These are phyloP conservation scores for Byssoonygena ceratinophila DNA, from an alignment of 2,329 filamentous ascomycete genomes.

Conservation along the genomic window DNA sequence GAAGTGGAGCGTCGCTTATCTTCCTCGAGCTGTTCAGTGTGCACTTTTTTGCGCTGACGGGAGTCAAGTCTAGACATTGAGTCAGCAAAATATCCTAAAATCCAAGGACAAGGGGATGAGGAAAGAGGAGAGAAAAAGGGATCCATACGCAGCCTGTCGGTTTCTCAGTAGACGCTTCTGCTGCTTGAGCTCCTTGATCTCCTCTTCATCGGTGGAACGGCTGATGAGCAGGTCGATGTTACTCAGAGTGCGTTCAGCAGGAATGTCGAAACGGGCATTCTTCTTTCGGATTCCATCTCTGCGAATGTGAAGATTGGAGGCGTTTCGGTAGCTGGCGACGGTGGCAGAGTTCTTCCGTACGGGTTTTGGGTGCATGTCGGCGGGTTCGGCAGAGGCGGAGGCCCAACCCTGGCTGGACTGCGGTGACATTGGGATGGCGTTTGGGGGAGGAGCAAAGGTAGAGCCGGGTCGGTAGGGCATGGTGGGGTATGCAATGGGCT, in stretches of 20 bases:
- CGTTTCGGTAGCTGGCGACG: slow-evolving; percentile 54
- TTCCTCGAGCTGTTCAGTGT: slow-evolving; percentile 90
- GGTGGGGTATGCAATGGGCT: slow-evolving; percentile 29
- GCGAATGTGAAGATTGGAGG: slow-evolving; percentile 62
- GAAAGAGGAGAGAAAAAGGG: slow-evolving; percentile 20
- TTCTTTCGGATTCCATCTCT: slow-evolving; percentile 95
- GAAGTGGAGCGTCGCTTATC: slow-evolving; percentile 87
- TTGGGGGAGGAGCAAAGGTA: slow-evolving; percentile 34
- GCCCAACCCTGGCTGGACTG: slow-evolving; percentile 51
- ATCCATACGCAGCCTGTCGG: slow-evolving; percentile 83
- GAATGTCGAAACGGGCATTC: slow-evolving; percentile 96
- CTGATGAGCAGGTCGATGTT: slow-evolving; percentile 92
- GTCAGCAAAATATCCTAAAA: slow-evolving; percentile 1
- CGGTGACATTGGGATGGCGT: slow-evolving; percentile 49
- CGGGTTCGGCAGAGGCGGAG: slow-evolving; percentile 38
- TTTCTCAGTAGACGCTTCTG: slow-evolving; percentile 93
- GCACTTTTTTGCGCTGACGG: slow-evolving; percentile 92
- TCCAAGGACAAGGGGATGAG: slow-evolving; percentile 1
- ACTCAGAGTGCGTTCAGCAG: slow-evolving; percentile 78
- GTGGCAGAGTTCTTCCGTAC: slow-evolving; percentile 50
- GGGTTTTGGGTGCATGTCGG: slow-evolving; percentile 44
- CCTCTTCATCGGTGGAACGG: slow-evolving; percentile 67
- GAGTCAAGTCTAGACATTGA: slow-evolving; percentile 66
- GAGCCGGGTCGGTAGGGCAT: slow-evolving; percentile 40
- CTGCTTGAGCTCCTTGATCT: slow-evolving; percentile 97